Evolutionary conservation across 371 early-diverging fungal genomes (phyloP).

Genomic region (Mortierella sp.): DNA sequence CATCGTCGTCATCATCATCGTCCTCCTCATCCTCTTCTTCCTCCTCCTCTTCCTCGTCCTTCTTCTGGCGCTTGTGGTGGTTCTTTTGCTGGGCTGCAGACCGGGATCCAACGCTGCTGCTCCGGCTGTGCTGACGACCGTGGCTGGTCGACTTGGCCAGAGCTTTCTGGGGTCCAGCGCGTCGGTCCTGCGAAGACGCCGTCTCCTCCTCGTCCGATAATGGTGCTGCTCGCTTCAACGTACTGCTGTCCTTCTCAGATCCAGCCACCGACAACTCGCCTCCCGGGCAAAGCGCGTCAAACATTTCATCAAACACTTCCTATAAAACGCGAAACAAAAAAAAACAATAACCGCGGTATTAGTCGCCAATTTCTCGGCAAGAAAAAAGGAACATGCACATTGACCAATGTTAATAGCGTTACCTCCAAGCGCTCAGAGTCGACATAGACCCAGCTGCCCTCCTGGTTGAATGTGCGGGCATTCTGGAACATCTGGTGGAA

Average conservation of each 20-base stretch:
- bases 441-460: slow-evolving; percentile 82
- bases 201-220: slow-evolving; percentile 52
- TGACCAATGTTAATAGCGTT: not conserved
- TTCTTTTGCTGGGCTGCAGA: slow-evolving; percentile 45
- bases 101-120: slow-evolving; percentile 51
- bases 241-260: slow-evolving; percentile 31
- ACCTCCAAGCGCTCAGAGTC: slow-evolving; percentile 77
- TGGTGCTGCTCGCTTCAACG: slow-evolving; percentile 52
- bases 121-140: slow-evolving; percentile 47
- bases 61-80: slow-evolving; percentile 55
- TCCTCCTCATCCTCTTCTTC: slow-evolving; percentile 57
- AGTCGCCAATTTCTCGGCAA: not conserved
- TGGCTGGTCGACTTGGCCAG: slow-evolving; percentile 45
- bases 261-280: slow-evolving; percentile 52
- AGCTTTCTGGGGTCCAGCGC: slow-evolving; percentile 22
- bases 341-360: not conserved
- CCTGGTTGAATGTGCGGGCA: slow-evolving; percentile 84
- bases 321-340: slow-evolving; percentile 16
- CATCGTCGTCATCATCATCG: slow-evolving; percentile 49
- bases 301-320: slow-evolving; percentile 60
- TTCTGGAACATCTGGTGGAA: slow-evolving; percentile 84
- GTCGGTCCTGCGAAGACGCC: slow-evolving; percentile 35
- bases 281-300: slow-evolving; percentile 61
- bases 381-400: not conserved
- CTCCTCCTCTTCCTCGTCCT: slow-evolving; percentile 58